Evolutionary conservation across 2,329 filamentous ascomycete genomes (phyloP).

Genomic region (Cladobotryum protrusum): DNA sequence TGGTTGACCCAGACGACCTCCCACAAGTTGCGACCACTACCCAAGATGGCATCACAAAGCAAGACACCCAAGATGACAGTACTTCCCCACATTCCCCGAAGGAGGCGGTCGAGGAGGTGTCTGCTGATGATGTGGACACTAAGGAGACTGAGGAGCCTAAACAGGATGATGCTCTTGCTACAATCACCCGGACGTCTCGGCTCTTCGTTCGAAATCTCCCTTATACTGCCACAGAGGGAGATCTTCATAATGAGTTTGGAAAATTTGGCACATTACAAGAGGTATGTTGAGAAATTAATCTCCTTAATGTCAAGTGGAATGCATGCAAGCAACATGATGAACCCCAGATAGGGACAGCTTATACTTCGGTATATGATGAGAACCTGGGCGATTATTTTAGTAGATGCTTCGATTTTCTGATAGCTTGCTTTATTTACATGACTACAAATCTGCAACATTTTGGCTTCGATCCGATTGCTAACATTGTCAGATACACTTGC

Average conservation of each 20-base stretch:
- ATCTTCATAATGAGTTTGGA: constrained; percentile 66
- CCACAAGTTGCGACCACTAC: constrained; percentile 15
- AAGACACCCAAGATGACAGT: constrained; percentile 17
- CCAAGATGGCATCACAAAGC: constrained; percentile 9
- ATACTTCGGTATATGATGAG: constrained; percentile 88
- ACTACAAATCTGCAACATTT: constrained; percentile 13
- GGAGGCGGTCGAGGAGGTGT: constrained; percentile 19
- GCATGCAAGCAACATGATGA: constrained; percentile 67
- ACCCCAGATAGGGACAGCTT: constrained; percentile 99
- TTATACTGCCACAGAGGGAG: constrained; percentile 71
- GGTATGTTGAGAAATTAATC: constrained; percentile 53
- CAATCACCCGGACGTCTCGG: constrained; percentile 66
- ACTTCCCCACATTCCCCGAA: constrained; percentile 21
- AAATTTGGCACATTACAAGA: constrained; percentile 74
- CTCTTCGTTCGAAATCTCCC: constrained; percentile 86
- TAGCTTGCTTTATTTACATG: constrained; percentile 22
- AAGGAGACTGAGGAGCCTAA: constrained; percentile 25
- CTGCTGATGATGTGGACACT: constrained; percentile 17
- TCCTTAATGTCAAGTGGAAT: constrained; percentile 5
- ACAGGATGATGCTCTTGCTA: constrained; percentile 38
- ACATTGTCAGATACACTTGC: constrained; percentile 70
- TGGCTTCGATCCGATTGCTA: constrained; percentile 18
- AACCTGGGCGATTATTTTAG: constrained; percentile 97
- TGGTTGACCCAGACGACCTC: constrained; percentile 68
- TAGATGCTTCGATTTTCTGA: constrained; percentile 98